phyloP scores from a whole-genome alignment of 1,284 basidiomycete genomes.

The Salmacisia buchloeana region DNA sequence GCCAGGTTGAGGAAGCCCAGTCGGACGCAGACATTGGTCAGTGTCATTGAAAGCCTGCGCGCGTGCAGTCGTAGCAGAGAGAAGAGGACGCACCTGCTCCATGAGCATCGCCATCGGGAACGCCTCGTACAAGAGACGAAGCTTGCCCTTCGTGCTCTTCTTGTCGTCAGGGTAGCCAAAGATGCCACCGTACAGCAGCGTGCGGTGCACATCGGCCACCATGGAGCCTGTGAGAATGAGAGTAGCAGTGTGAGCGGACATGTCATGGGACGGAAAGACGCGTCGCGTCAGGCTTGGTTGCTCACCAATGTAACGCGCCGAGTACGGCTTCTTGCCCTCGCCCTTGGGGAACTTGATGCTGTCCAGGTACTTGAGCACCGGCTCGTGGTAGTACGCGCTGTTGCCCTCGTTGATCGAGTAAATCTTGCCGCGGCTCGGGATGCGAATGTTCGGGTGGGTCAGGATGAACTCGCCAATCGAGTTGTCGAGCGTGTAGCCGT shows the following conservation, averaged over 20 bases:
- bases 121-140: constrained; percentile 91
- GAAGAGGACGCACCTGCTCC: constrained; percentile 71
- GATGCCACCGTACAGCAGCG: constrained; percentile 93
- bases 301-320: constrained; percentile 77
- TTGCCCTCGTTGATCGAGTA: constrained; percentile 99
- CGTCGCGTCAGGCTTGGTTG: neutral
- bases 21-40: too few species aligned
- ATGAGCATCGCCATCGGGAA: constrained; percentile 99
- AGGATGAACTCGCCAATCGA: constrained; percentile 87
- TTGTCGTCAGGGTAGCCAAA: constrained; percentile 98
- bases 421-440: constrained; percentile 92
- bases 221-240: constrained; percentile 60
- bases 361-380: constrained; percentile 69
- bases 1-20: too few species aligned
- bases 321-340: constrained; percentile 51
- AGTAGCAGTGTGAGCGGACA: neutral
- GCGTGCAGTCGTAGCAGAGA: neutral
- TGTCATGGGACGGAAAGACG: neutral
- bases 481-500: constrained; percentile 96
- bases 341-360: constrained; percentile 71
- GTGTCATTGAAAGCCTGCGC: neutral
- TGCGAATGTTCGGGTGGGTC: constrained; percentile 92
- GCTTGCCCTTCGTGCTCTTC: constrained; percentile 92
- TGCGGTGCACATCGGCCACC: constrained; percentile 97
- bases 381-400: constrained; percentile 80